Base-by-base conservation (phyloP, 805 yeast genomes). In the Yarrowia osloensis region DNA sequence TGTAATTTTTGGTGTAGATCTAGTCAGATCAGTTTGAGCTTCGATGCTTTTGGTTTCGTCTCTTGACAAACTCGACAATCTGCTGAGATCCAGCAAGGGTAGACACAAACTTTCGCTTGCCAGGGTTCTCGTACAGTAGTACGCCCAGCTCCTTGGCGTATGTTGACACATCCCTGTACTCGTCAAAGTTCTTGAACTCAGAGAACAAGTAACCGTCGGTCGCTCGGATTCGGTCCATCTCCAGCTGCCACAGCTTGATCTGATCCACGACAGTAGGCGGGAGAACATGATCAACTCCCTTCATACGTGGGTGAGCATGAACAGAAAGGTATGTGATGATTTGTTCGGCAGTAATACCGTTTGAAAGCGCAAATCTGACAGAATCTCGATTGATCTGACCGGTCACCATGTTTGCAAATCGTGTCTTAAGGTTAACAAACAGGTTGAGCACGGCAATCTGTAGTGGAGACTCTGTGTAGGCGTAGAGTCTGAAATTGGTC, bases 211-310 rank as follows among this genome's bases (percentile, higher is more conserved):
- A 92, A 0, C 99, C 99, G 31, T 88, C 91, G 62, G 86, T 89
- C 0, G 95, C 85, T 71, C 89, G 87, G 70, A 95, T 90, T 77
- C 99, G 85, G 76, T 95, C 98, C 79, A 93, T 78, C 75, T 95
- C 99, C 69, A 95, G 81, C 79, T 95, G 98, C 99, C 99, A 95
- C 65, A 95, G 81, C 74, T 87, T 88, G 72, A 95, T 90, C 76
- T 95, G 99, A 77, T 95, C 99, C 0, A 91, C 90, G n/a, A 95
- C 97, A 0, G 97, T 95, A 0, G 98, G 97, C 3, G 98, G 98
- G 13, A 95, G 88, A 87, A 68, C 86, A 72, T 70, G 83, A 75
- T 70, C 86, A 84, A 69, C 83, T 15, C 79, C 79, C 67, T 86
- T 79, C 95, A 94, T 89, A 75, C 92, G 97, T 2, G 96, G 90